A percentile compares a stretch with the other conserved stretches of the same genome.
Conservation (phyloP, 768 basidiomycete species). For the Podaxis sp. region DNA sequence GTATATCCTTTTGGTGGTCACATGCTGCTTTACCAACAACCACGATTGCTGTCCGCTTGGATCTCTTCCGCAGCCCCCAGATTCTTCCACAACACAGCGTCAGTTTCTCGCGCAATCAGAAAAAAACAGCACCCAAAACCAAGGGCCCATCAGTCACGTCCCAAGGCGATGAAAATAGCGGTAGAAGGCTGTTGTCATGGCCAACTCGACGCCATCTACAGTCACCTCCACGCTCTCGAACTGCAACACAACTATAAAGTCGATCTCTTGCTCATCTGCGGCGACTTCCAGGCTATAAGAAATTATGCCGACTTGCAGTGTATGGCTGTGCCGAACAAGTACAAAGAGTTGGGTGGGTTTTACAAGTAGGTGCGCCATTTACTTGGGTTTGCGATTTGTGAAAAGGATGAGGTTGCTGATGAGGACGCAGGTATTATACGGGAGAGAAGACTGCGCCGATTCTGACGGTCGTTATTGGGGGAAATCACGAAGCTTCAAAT, state of each 20-base stretch:
- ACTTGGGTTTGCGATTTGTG: background rate
- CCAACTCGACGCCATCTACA: slow-evolving; percentile 85
- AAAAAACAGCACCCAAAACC: too few species aligned
- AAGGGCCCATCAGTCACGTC: too few species aligned
- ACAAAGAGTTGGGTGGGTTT: slow-evolving; percentile 81
- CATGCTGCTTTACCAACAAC: too few species aligned
- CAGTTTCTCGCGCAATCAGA: too few species aligned
- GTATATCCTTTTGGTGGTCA: too few species aligned
- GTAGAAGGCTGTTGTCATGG: slow-evolving; percentile 79
- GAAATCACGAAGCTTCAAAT: slow-evolving; percentile 97
- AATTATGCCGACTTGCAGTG: slow-evolving; percentile 83
- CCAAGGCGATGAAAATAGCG: slow-evolving; percentile 9
- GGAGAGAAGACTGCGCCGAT: slow-evolving; percentile 81
- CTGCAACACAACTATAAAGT: slow-evolving; percentile 60
- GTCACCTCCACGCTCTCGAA: slow-evolving; percentile 65
- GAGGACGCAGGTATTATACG: slow-evolving; percentile 72
- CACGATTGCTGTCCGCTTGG: too few species aligned
- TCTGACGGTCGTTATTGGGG: slow-evolving; percentile 92
- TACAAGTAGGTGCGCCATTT: slow-evolving; percentile 53
- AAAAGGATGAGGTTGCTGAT: background rate
- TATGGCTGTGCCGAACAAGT: slow-evolving; percentile 92
- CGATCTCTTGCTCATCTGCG: slow-evolving; percentile 88
- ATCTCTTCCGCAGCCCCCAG: too few species aligned
- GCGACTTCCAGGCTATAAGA: slow-evolving; percentile 93
- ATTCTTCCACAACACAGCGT: too few species aligned